A percentile compares a stretch with the other conserved stretches of the same genome.
These are phyloP conservation scores for Hydnum rufescens DNA, from an alignment of 768 basidiomycete species.

Conservation along the genomic window DNA sequence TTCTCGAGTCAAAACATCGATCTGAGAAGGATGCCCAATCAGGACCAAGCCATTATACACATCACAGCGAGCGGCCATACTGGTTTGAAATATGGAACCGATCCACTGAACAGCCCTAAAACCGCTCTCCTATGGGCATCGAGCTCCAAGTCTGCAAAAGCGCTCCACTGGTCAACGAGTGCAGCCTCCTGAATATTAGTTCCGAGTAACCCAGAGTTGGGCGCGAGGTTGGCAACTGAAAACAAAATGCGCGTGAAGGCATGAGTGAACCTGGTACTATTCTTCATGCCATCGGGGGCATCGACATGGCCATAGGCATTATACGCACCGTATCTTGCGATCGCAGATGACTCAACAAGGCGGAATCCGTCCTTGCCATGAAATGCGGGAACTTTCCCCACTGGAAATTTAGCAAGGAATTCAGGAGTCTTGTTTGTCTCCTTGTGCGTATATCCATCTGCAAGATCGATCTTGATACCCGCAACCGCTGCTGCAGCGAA, in stretches of 20 bases:
- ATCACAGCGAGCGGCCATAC: conserved; percentile 24
- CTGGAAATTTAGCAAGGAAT: conserved; percentile 13
- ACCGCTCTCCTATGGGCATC: conserved; percentile 21
- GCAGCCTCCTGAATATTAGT: conserved; percentile 43
- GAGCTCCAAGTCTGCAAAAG: conserved; percentile 53
- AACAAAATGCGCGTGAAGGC: conserved; percentile 7
- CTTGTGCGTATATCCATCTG: neutral
- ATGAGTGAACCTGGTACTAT: conserved; percentile 3
- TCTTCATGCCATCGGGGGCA: conserved; percentile 24
- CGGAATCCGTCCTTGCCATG: conserved; percentile 60
- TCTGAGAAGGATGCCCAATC: conserved; percentile 21
- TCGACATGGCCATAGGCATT: conserved; percentile 55
- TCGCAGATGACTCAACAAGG: conserved; percentile 57
- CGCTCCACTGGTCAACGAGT: conserved; percentile 68
- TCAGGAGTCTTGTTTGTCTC: conserved; percentile 10
- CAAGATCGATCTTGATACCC: neutral
- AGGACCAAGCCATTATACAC: neutral
- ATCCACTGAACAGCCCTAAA: conserved; percentile 25
- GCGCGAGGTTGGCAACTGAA: conserved; percentile 53
- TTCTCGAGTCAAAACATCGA: conserved; percentile 35
- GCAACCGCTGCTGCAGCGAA: neutral
- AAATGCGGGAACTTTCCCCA: conserved; percentile 69
- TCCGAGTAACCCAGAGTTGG: conserved; percentile 66
- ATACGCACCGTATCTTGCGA: conserved; percentile 71
- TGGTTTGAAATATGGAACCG: conserved; percentile 59